Evolutionary conservation across 2,329 filamentous ascomycete genomes (phyloP).

Genomic region (Alternaria metachromatica): DNA sequence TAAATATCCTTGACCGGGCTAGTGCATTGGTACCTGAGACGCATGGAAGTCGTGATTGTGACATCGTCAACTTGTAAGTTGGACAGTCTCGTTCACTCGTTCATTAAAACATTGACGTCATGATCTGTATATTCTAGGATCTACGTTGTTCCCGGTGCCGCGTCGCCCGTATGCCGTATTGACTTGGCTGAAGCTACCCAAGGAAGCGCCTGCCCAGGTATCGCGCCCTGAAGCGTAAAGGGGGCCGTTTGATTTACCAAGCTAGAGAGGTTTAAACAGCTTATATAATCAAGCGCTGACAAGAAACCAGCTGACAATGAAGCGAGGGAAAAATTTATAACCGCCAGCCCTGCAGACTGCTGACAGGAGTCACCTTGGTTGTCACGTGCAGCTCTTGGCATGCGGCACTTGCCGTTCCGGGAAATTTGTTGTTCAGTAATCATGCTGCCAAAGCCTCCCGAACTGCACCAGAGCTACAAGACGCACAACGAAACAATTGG

Average conservation of each 20-base stretch:
- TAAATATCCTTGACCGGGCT: not conserved
- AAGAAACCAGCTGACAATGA: not conserved
- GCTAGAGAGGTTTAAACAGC: not conserved
- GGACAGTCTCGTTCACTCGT: too few species aligned
- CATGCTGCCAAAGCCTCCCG: not conserved
- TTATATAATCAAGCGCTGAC: not conserved
- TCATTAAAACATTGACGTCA: not conserved
- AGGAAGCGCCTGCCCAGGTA: not conserved
- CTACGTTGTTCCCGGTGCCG: not conserved
- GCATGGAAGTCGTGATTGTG: not conserved
- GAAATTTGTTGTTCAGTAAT: conserved; percentile 2
- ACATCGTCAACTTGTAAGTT: not conserved
- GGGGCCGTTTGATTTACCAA: not conserved
- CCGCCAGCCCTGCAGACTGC: not conserved
- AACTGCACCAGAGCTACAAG: not conserved
- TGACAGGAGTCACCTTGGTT: not conserved
- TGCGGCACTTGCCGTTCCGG: not conserved
- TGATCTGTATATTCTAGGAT: not conserved
- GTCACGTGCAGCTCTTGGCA: not conserved
- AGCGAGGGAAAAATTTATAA: not conserved
- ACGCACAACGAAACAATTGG: not conserved
- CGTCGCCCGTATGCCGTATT: not conserved
- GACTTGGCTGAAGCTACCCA: not conserved
- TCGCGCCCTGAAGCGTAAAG: not conserved
- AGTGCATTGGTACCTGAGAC: not conserved